Evolutionary conservation across 2,329 filamentous ascomycete species (phyloP).

Genomic region (Colletotrichum viniferum): DNA sequence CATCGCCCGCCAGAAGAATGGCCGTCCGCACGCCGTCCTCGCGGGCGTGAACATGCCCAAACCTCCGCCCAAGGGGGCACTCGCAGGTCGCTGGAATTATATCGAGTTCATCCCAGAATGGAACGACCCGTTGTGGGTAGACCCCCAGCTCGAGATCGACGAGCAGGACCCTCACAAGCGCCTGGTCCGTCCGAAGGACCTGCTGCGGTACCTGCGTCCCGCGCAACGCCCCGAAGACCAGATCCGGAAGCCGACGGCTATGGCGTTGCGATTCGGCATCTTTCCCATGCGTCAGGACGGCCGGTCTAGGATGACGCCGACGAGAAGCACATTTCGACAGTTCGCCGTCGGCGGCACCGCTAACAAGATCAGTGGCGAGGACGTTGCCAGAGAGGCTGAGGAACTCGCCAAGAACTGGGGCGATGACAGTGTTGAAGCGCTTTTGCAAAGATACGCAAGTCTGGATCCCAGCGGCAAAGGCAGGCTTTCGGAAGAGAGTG

Average conservation of each 20-base stretch:
- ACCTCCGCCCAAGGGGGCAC: background rate
- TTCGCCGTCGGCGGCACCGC: slow-evolving; percentile 5
- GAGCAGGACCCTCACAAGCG: background rate
- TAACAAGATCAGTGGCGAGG: background rate
- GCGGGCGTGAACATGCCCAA: background rate
- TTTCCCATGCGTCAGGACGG: slow-evolving; percentile 31
- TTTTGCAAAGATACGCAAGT: slow-evolving; percentile 25
- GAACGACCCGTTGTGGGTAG: slow-evolving; percentile 31
- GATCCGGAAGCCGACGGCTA: slow-evolving; percentile 27
- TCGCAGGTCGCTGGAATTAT: background rate
- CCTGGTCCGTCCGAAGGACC: background rate
- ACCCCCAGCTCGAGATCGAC: slow-evolving; percentile 3
- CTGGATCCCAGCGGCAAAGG: slow-evolving; percentile 17
- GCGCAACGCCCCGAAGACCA: slow-evolving; percentile 25
- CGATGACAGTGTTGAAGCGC: slow-evolving; percentile 19
- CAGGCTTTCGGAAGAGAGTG: background rate
- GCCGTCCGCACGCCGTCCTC: background rate
- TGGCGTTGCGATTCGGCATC: slow-evolving; percentile 32
- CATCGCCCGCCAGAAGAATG: background rate
- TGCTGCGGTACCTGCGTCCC: background rate
- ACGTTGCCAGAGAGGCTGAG: background rate
- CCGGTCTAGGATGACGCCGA: slow-evolving; percentile 34
- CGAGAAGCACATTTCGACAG: slow-evolving; percentile 24
- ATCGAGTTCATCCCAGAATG: slow-evolving; percentile 27
- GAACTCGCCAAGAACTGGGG: background rate